Evolutionary conservation across 768 basidiomycete species (phyloP).

Genomic region (Basidioascus undulatus): DNA sequence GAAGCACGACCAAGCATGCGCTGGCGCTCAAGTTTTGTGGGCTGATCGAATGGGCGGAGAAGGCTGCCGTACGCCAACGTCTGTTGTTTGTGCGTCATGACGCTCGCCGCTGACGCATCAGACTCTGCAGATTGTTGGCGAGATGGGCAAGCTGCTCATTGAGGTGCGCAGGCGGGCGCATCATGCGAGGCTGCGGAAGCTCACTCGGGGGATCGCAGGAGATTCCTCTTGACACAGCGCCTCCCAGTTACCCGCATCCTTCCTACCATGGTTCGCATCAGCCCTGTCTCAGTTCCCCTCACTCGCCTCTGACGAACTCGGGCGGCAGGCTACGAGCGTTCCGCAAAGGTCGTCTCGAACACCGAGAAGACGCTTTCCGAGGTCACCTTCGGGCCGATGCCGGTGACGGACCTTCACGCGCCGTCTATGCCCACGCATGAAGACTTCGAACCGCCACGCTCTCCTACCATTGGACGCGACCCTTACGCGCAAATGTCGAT

Average conservation of each 20-base stretch:
- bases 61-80: conserved; percentile 27
- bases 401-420: too few relatives aligned
- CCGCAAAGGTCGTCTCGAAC: conserved; percentile 36
- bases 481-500: too few relatives aligned
- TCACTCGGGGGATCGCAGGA: too few relatives aligned
- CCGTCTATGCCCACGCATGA: too few relatives aligned
- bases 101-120: neutral
- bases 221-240: conserved; percentile 55
- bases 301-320: neutral
- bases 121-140: conserved; percentile 24
- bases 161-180: conserved; percentile 15
- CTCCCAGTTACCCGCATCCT: conserved; percentile 50
- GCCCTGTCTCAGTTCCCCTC: neutral
- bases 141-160: conserved; percentile 27
- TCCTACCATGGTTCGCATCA: conserved; percentile 28
- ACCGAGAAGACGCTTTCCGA: conserved; percentile 22
- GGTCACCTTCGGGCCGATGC: conserved; percentile 8
- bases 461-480: too few relatives aligned
- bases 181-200: neutral
- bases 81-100: neutral
- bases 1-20: conserved; percentile 37
- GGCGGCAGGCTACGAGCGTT: conserved; percentile 29
- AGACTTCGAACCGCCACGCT: too few relatives aligned
- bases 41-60: conserved; percentile 58
- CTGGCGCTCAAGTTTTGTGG: conserved; percentile 75